Conservation (phyloP, 495 filamentous ascomycete genomes). For the Parachaetomium inaequale region DNA sequence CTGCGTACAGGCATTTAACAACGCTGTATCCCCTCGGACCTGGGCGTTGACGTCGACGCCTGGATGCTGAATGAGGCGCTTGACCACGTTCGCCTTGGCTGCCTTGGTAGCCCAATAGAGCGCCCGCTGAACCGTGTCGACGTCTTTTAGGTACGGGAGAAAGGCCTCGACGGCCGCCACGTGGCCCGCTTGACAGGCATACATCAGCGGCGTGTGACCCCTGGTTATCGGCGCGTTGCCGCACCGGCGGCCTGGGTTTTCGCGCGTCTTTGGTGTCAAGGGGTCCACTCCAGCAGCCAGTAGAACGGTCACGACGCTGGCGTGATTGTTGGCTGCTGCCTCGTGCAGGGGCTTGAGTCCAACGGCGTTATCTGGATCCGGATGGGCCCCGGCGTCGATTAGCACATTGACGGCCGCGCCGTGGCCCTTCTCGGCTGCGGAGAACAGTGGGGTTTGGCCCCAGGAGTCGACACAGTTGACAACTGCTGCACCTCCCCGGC, state of each 20-base stretch:
- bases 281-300: constrained; percentile 31
- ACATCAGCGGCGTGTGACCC: constrained; percentile 21
- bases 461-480: neutral
- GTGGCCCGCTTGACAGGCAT: constrained; percentile 28
- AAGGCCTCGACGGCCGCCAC: constrained; percentile 26
- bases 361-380: constrained; percentile 15
- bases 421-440: constrained; percentile 14
- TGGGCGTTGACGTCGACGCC: constrained; percentile 15
- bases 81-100: constrained; percentile 17
- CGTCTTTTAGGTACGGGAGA: constrained; percentile 18
- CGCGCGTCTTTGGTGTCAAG: constrained; percentile 29
- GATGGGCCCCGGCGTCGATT: constrained; percentile 19
- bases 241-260: constrained; percentile 16
- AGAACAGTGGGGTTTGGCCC: constrained; percentile 10
- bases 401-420: constrained; percentile 3
- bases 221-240: neutral
- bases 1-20: constrained; percentile 6
- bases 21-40: neutral
- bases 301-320: constrained; percentile 23
- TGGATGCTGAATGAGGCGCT: constrained; percentile 20
- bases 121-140: constrained; percentile 14
- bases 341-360: constrained; percentile 29
- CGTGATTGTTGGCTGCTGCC: constrained; percentile 22
- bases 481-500: neutral
- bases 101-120: constrained; percentile 25